Conservation (phyloP, 495 filamentous ascomycete species). For the Evernia prunastri region DNA sequence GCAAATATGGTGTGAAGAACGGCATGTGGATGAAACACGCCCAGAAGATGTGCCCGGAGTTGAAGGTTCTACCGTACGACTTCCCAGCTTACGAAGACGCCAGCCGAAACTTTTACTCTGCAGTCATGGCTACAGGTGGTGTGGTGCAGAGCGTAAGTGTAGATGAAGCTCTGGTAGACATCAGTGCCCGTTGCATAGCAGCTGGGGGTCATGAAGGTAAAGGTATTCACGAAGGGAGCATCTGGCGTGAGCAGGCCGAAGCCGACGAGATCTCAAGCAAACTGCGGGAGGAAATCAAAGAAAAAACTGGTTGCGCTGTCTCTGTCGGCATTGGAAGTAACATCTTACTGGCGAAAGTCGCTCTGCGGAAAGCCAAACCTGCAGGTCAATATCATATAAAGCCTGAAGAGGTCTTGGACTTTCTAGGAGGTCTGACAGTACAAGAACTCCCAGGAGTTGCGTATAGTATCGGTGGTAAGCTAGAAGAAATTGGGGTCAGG, state of each 20-base stretch:
- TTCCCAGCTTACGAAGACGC: constrained; percentile 92
- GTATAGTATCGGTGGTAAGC: constrained; percentile 70
- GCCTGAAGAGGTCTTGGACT: constrained; percentile 67
- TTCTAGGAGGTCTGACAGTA: constrained; percentile 68
- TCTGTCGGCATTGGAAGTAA: constrained; percentile 94
- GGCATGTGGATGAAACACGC: constrained; percentile 99
- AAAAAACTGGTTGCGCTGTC: constrained; percentile 73
- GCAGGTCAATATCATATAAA: constrained; percentile 86
- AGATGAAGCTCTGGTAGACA: constrained; percentile 84
- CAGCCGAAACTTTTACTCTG: constrained; percentile 78
- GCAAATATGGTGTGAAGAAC: constrained; percentile 81
- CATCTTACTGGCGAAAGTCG: constrained; percentile 83
- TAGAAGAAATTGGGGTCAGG: constrained; percentile 81
- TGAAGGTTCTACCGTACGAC: constrained; percentile 86
- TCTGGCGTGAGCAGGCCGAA: constrained; percentile 74
- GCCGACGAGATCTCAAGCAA: constrained; percentile 64
- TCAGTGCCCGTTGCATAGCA: constrained; percentile 59
- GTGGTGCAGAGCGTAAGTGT: constrained; percentile 93
- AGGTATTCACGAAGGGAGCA: constrained; percentile 62
- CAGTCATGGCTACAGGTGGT: constrained; percentile 71
- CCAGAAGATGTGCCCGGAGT: constrained; percentile 70
- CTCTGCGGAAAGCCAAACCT: constrained; percentile 86
- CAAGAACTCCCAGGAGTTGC: constrained; percentile 84
- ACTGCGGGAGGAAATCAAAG: constrained; percentile 62
- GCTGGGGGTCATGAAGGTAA: constrained; percentile 61